Percentiles rank a stretch among this genome's conserved stretches.
These are phyloP conservation scores for Talaromyces amestolkiae DNA, from an alignment of 2,329 filamentous ascomycete species.

Conservation along the genomic window DNA sequence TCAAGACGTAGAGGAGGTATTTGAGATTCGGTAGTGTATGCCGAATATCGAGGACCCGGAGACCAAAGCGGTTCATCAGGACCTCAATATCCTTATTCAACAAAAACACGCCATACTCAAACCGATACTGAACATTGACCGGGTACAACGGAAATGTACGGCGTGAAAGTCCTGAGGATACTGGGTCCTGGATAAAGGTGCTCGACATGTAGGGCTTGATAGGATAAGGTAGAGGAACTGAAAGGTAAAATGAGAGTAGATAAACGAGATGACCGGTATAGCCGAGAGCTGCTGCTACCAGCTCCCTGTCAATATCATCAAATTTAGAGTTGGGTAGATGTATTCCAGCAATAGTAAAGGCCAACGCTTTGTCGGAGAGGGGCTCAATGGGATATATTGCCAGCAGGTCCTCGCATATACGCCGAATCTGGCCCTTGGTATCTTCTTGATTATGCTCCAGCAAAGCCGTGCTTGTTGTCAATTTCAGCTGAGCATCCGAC, in stretches of 20 bases:
- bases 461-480: slow-evolving; percentile 56
- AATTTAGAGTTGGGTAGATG: slow-evolving; percentile 76
- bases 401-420: slow-evolving; percentile 80
- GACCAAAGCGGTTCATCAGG: slow-evolving; percentile 61
- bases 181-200: slow-evolving; percentile 72
- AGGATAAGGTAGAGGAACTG: slow-evolving; percentile 75
- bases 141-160: slow-evolving; percentile 79
- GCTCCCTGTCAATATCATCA: slow-evolving; percentile 65
- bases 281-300: slow-evolving; percentile 76
- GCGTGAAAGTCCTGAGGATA: slow-evolving; percentile 55
- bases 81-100: slow-evolving; percentile 92
- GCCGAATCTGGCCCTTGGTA: slow-evolving; percentile 79
- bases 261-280: slow-evolving; percentile 73
- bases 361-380: slow-evolving; percentile 60
- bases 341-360: slow-evolving; percentile 79
- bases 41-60: slow-evolving; percentile 82
- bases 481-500: slow-evolving; percentile 57
- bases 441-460: slow-evolving; percentile 58
- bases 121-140: slow-evolving; percentile 75
- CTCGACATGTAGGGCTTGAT: slow-evolving; percentile 70
- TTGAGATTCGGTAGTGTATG: slow-evolving; percentile 93
- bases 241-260: slow-evolving; percentile 77
- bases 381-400: slow-evolving; percentile 79
- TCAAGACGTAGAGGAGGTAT: slow-evolving; percentile 85
- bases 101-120: slow-evolving; percentile 95